Evolutionary conservation across 2,329 filamentous ascomycete species (phyloP), one percentile per base, ranked within the genome.

Genomic region (Botrytis medusae): DNA sequence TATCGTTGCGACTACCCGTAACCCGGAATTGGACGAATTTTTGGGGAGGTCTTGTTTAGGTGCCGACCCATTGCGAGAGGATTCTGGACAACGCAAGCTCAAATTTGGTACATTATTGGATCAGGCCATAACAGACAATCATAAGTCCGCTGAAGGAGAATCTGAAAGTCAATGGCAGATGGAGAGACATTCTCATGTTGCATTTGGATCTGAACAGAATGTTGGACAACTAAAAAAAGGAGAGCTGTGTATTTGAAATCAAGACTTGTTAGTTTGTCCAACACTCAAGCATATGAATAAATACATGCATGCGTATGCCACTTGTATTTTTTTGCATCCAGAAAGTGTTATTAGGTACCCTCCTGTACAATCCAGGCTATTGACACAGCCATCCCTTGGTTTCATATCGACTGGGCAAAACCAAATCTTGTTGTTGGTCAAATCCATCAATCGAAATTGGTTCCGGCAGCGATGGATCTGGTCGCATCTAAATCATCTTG

Each of bases 1-100:
- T 20, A 74, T 77, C n/a, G 42, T 77, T 2, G 67, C 70, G 25
- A 74, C 72, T 16, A 77, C 74, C 2, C 42, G 76, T 40, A 76
- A 75, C 63, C 10, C n/a, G 2, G 69, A 69, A 9, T 48, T 77
- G 20, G 69, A 75, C 69, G 57, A 32, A 14, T 8, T 74, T 25
- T 32, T 51, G 3, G 46, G 42, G 12, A 51, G 64, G 16, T 54
- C 73, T 51, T 72, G 61, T 22, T 20, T 74, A 34, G 75, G 74
- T 9, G 60, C 73, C 0, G 25, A n/a, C 12, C 69, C 71, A 37
- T 34, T 64, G 44, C 44, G 40, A 42, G 3, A 9, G 12, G n/a
- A 44, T 29, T 9, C 20, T 59, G 40, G 9, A 12, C 22, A 46
- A 12, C 37, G 2, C 4, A 69, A 25, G n/a, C 22, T 69, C n/a